Conservation (phyloP, 2,329 filamentous ascomycete genomes). For the Ophiostoma pallidulum region DNA sequence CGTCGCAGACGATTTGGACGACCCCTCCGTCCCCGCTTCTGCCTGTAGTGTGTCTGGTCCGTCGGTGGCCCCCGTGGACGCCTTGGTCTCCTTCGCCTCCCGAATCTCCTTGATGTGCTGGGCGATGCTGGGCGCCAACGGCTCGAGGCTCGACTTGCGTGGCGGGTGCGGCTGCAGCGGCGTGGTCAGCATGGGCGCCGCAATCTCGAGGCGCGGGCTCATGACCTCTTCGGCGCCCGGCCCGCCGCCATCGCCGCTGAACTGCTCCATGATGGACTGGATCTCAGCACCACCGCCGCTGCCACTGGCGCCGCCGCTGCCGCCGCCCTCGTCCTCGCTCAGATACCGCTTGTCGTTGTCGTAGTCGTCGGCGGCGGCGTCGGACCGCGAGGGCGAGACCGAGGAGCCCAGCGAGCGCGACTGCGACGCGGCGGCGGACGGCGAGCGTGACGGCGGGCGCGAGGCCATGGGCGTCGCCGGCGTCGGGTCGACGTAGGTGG, state of each 20-base stretch:
- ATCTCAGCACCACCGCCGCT: slow-evolving; percentile 51
- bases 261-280: slow-evolving; percentile 96
- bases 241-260: slow-evolving; percentile 63
- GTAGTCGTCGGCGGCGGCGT: slow-evolving; percentile 35
- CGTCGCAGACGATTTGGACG: neutral
- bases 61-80: no score
- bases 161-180: slow-evolving; percentile 56
- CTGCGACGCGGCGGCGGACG: slow-evolving; percentile 42
- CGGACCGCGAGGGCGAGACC: slow-evolving; percentile 44
- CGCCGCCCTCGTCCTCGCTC: slow-evolving; percentile 44
- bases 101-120: slow-evolving; percentile 40
- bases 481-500: slow-evolving; percentile 47
- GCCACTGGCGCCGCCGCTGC: neutral
- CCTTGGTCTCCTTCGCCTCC: no score
- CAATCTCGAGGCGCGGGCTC: slow-evolving; percentile 76
- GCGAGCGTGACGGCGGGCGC: slow-evolving; percentile 48
- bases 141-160: slow-evolving; percentile 78
- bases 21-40: neutral
- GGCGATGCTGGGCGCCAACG: slow-evolving; percentile 43
- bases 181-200: slow-evolving; percentile 65
- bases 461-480: slow-evolving; percentile 45
- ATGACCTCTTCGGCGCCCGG: slow-evolving; percentile 76
- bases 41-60: no score
- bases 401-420: slow-evolving; percentile 26
- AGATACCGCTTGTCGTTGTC: slow-evolving; percentile 47